Evolutionary conservation across 164 flowering plant species (phyloP), one percentile per base, ranked within the genome.

Genomic region (Houttuynia cordata): DNA sequence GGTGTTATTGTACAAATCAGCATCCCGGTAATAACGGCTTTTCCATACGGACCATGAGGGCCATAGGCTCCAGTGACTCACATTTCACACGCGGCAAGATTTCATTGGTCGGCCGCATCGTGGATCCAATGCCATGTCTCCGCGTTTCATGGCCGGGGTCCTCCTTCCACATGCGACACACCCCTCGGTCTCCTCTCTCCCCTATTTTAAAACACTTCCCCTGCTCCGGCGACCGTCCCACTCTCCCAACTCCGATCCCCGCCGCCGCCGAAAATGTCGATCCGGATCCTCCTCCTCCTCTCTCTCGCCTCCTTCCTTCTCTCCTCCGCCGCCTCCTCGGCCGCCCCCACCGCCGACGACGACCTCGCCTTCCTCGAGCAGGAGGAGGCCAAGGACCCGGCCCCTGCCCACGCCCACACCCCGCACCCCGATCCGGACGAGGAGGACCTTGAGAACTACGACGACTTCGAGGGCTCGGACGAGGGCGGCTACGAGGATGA

Each of bases 361-460:
- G 88, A 82, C 70, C 79, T 67, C 65, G 87, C 74, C 65, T 80
- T 85, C 77, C 84, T 91, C 37, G 84, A 80, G 57, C 83, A 80
- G 24, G 78, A 68, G 18, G 79, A 64, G 49, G 49, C 49, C 62
- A 50, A 53, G 24, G 34, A 12, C 24, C 65, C 58, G 18, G 22
- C 17, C 24, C 65, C 56, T 15, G 25, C 53, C 13, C 58, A 19
- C 37, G 42, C 59, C 30, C 51, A 51, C 54, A 25, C 62, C 17
- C 3, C n/a, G n/a, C n/a, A 14, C 62, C 57, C 66, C 12, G 76
- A 68, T 58, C 62, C 22, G 25, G 72, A 60, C 2, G 69, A 66
- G 0, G 75, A 56, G 40, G 72, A 65, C 10, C 64, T 67, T 10
- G 75, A 59, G 1, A 76, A 64, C 9, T 53, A 40, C 58, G 85